These are phyloP conservation scores for Fusarium azukiicola DNA, from an alignment of 2,329 filamentous ascomycete genomes.

Conservation along the genomic window DNA sequence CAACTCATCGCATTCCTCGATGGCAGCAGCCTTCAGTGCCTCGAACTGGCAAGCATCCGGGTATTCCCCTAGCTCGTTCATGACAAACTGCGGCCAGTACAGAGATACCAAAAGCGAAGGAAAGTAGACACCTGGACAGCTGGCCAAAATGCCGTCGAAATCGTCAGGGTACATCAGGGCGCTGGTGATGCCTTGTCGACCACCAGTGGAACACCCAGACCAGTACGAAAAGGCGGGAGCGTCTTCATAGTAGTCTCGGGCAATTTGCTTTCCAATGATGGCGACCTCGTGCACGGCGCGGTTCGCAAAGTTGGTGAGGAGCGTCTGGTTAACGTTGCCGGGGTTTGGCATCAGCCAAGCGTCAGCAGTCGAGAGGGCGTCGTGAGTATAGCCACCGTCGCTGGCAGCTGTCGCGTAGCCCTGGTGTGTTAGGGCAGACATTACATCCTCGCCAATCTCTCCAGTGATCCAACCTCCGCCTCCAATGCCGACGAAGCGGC, in stretches of 20 bases:
- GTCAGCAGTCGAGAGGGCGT: neutral
- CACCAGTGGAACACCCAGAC: slow-evolving; percentile 30
- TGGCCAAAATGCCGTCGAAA: slow-evolving; percentile 22
- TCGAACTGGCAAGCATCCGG: slow-evolving; percentile 25
- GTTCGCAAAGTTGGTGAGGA: slow-evolving; percentile 17
- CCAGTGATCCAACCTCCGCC: slow-evolving; percentile 24
- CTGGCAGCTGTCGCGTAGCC: slow-evolving; percentile 20
- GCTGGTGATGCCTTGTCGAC: slow-evolving; percentile 18
- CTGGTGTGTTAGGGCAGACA: neutral
- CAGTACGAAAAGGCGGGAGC: slow-evolving; percentile 21
- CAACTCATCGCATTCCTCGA: slow-evolving; percentile 19
- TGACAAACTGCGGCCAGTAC: slow-evolving; percentile 29
- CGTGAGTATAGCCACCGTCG: neutral
- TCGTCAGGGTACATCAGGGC: neutral
- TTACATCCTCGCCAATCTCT: neutral
- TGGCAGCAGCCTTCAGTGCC: neutral
- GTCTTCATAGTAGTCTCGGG: neutral
- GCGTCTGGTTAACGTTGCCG: neutral
- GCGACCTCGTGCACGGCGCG: slow-evolving; percentile 2
- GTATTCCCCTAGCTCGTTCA: slow-evolving; percentile 16
- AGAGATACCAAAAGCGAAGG: neutral
- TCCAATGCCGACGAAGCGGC: slow-evolving; percentile 15
- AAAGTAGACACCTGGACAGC: slow-evolving; percentile 13
- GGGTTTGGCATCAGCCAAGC: slow-evolving; percentile 2
- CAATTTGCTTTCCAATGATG: slow-evolving; percentile 2